phyloP scores from a whole-genome alignment of 179 eudicot genomes.

The Camellia oleifera region DNA sequence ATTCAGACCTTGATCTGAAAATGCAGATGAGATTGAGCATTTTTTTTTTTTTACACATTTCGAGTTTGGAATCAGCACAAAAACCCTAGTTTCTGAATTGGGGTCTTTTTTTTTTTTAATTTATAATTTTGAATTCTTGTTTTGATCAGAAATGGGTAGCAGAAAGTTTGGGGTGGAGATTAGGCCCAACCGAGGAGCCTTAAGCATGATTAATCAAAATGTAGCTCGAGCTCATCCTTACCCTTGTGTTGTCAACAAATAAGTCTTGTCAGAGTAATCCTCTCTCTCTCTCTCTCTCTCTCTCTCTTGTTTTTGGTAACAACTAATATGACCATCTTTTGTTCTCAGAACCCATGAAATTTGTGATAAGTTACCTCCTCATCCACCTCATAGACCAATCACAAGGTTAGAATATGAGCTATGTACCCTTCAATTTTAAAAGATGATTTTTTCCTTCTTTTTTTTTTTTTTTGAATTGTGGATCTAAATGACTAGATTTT shows the following conservation, averaged over 20 bases:
- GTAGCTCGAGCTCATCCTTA: conserved; percentile 43
- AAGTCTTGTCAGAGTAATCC: conserved; percentile 50
- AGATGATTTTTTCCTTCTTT: too few relatives aligned
- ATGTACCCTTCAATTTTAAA: neutral
- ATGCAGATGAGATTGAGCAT: neutral
- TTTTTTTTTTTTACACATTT: neutral
- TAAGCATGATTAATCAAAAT: conserved; percentile 59
- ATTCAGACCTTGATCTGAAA: conserved; percentile 3
- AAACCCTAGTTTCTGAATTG: too few relatives aligned
- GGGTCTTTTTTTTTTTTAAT: neutral
- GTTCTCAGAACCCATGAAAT: conserved; percentile 33
- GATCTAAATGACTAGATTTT: neutral
- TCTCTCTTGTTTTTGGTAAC: neutral
- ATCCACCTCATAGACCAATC: conserved; percentile 50
- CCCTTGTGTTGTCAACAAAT: conserved; percentile 59
- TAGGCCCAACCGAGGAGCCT: conserved; percentile 54
- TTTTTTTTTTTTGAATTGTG: neutral
- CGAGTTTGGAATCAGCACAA: neutral
- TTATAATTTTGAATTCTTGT: neutral
- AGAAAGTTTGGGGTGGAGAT: conserved; percentile 60
- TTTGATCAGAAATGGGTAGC: conserved; percentile 30
- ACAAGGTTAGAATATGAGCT: conserved; percentile 43
- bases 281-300: neutral
- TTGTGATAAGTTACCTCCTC: conserved; percentile 39
- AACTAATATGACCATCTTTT: neutral